These are phyloP conservation scores for Plasmopara viticola DNA, from an alignment of 352 stramenopile species.

Conservation along the genomic window DNA sequence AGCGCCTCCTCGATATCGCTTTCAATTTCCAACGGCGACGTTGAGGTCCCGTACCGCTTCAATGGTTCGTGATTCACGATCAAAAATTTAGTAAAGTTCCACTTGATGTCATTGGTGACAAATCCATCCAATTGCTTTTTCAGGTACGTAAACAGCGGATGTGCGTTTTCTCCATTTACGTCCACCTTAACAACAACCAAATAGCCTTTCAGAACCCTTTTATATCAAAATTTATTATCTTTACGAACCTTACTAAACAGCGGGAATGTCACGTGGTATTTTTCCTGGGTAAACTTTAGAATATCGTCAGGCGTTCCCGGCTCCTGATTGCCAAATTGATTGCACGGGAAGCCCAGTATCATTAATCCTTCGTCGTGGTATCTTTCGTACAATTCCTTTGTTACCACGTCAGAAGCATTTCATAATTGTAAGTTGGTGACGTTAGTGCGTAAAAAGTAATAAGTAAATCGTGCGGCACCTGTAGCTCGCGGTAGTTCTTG, in stretches of 20 bases:
- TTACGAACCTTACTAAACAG: conserved; percentile 75
- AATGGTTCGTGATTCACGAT: conserved; percentile 63
- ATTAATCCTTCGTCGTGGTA: conserved; percentile 67
- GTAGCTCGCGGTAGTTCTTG: conserved; percentile 73
- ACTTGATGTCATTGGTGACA: conserved; percentile 75
- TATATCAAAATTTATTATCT: neutral
- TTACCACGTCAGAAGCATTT: neutral
- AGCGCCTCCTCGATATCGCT: conserved; percentile 52
- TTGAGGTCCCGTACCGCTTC: conserved; percentile 65
- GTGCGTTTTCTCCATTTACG: conserved; percentile 88
- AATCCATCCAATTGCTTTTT: conserved; percentile 64
- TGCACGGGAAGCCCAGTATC: conserved; percentile 93
- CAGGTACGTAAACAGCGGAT: conserved; percentile 89
- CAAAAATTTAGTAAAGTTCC: conserved; percentile 88
- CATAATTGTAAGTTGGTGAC: neutral
- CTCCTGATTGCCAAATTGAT: conserved; percentile 94
- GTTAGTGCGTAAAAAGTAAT: neutral
- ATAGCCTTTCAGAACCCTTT: conserved; percentile 1
- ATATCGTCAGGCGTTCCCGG: conserved; percentile 62
- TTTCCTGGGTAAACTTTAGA: conserved; percentile 63
- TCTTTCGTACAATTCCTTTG: conserved; percentile 64
- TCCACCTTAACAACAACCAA: conserved; percentile 62
- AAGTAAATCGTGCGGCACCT: conserved; percentile 23
- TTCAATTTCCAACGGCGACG: conserved; percentile 60
- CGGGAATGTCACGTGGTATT: conserved; percentile 75